These are phyloP conservation scores for Solanum chmielewskii DNA, from an alignment of 257 asterid genomes.

Conservation along the genomic window DNA sequence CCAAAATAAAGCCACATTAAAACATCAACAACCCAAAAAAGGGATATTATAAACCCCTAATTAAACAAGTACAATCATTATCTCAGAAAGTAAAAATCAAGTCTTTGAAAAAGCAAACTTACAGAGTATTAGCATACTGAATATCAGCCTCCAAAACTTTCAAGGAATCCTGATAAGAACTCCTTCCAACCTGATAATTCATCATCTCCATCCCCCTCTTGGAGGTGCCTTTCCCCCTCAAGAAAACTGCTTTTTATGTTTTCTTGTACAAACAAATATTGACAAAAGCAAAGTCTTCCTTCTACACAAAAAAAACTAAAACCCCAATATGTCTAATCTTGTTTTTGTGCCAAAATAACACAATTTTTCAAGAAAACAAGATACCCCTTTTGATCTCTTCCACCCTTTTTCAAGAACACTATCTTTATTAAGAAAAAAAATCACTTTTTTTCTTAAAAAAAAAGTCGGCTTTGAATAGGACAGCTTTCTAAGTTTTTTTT, in stretches of 20 bases:
- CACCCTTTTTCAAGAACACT: not conserved
- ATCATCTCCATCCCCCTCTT: conserved; percentile 44
- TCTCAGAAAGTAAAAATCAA: not conserved
- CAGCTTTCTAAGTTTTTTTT: conserved; percentile 1
- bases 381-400: not conserved
- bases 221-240: not conserved
- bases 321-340: conserved; percentile 19
- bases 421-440: not conserved
- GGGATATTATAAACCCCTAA: not conserved
- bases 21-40: not conserved
- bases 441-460: not conserved
- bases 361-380: conserved; percentile 5
- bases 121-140: conserved; percentile 79
- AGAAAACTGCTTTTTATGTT: conserved; percentile 7
- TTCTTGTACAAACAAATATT: conserved; percentile 5
- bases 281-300: conserved; percentile 6
- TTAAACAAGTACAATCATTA: not conserved
- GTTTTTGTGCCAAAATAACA: conserved; percentile 2
- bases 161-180: conserved; percentile 53
- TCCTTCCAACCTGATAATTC: conserved; percentile 54
- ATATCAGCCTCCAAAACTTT: conserved; percentile 73
- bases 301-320: conserved; percentile 7
- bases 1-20: not conserved
- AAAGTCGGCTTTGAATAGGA: conserved; percentile 24
- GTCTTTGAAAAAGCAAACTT: conserved; percentile 8